Evolutionary conservation across 768 basidiomycete genomes (phyloP).

Genomic region (Ephemerocybe angulata): DNA sequence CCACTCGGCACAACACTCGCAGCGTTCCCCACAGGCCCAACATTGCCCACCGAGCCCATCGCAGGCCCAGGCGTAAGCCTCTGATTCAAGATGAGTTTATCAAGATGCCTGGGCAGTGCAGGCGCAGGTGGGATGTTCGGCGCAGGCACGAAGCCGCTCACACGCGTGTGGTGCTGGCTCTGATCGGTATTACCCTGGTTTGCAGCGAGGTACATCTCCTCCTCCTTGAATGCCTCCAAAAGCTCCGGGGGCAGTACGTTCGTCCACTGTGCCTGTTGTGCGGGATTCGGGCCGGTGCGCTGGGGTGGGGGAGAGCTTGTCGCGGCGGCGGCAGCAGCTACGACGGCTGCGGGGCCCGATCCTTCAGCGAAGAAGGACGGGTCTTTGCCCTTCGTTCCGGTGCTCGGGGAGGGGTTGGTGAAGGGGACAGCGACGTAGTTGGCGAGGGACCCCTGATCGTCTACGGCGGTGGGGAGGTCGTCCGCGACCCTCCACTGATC

Average conservation of each 20-base stretch:
- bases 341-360: slow-evolving; percentile 6
- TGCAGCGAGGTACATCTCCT: slow-evolving; percentile 69
- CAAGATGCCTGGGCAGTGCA: slow-evolving; percentile 81
- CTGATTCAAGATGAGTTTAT: slow-evolving; percentile 88
- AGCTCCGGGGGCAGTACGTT: slow-evolving; percentile 73
- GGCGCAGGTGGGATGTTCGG: slow-evolving; percentile 89
- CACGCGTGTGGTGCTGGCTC: slow-evolving; percentile 19
- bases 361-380: slow-evolving; percentile 6
- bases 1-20: slow-evolving; percentile 6
- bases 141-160: slow-evolving; percentile 48
- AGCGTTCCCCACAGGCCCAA: slow-evolving; percentile 7
- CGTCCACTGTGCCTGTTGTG: slow-evolving; percentile 58
- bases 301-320: slow-evolving; percentile 19
- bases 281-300: slow-evolving; percentile 31
- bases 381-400: slow-evolving; percentile 11
- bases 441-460: slow-evolving; percentile 90
- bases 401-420: slow-evolving; percentile 10
- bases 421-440: slow-evolving; percentile 82
- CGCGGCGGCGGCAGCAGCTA: slow-evolving; percentile 29
- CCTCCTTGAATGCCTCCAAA: slow-evolving; percentile 74
- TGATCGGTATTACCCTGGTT: slow-evolving; percentile 34
- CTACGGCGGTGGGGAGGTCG: slow-evolving; percentile 79
- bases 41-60: slow-evolving; percentile 8
- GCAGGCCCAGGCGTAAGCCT: slow-evolving; percentile 26
- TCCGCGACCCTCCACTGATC: slow-evolving; percentile 78